Percentiles rank a stretch among this genome's conserved stretches.
These are phyloP conservation scores for Salix suchowensis DNA, from an alignment of 345 rosid species.

Conservation along the genomic window DNA sequence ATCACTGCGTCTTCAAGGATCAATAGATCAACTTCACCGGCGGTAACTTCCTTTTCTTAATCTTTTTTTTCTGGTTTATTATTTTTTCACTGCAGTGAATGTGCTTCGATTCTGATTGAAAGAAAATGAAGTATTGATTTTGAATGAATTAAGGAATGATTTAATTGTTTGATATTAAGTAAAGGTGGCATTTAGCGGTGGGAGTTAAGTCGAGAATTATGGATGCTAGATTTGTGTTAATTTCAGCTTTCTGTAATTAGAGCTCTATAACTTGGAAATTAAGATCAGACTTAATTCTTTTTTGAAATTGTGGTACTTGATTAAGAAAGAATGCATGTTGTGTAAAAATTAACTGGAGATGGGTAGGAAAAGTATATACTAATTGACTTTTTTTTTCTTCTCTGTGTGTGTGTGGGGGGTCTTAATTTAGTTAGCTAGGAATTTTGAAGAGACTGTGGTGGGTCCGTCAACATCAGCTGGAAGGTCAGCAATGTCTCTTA, in stretches of 20 bases:
- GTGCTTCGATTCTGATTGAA: background rate
- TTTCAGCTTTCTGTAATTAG: background rate
- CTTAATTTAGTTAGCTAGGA: conserved; percentile 46
- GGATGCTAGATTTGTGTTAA: background rate
- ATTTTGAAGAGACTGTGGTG: conserved; percentile 38
- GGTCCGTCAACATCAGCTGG: conserved; percentile 56
- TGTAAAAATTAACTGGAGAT: background rate
- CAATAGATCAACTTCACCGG: conserved; percentile 86
- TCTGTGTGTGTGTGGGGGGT: background rate
- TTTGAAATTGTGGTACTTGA: background rate
- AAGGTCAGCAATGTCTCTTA: conserved; percentile 47
- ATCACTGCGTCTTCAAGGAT: background rate
- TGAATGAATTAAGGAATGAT: background rate
- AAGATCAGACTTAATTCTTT: background rate
- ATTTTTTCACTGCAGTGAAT: background rate
- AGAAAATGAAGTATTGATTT: background rate
- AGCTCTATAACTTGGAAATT: background rate
- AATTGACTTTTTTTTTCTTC: conserved; percentile 9
- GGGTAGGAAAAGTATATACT: background rate
- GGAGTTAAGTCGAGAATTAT: background rate
- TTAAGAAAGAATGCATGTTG: background rate
- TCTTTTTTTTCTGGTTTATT: background rate
- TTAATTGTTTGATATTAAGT: background rate
- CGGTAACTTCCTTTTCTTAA: conserved; percentile 38
- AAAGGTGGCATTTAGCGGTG: background rate